Conservation (phyloP, 305 asterid species). For the Plantago rigida region DNA sequence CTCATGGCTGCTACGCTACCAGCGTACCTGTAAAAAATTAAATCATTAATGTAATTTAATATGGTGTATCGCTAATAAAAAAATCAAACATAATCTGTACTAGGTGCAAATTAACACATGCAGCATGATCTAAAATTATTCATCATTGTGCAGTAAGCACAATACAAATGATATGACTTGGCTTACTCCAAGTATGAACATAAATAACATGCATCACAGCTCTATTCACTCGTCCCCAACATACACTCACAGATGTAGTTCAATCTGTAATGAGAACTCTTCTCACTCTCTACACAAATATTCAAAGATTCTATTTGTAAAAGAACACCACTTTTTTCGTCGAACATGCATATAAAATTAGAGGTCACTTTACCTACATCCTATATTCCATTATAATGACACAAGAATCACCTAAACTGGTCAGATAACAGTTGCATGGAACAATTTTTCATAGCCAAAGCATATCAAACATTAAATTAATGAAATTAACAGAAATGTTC, state of each 20-base stretch:
- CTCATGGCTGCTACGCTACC: slow-evolving; percentile 98
- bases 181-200: not conserved
- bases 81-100: slow-evolving; percentile 7
- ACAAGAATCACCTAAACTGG: not conserved
- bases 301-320: no score
- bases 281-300: no score
- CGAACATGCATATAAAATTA: no score
- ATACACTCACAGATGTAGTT: no score
- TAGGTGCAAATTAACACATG: not conserved
- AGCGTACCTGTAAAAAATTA: slow-evolving; percentile 60
- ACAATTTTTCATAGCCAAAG: not conserved
- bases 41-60: not conserved
- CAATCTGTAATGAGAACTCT: no score
- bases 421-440: slow-evolving; percentile 3
- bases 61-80: not conserved
- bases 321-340: no score
- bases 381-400: not conserved
- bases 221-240: no score
- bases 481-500: not conserved
- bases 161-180: slow-evolving; percentile 17
- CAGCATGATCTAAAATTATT: not conserved
- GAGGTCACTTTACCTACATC: no score
- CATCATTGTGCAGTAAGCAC: no score
- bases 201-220: not conserved
- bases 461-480: not conserved